A percentile compares a stretch with the other conserved stretches of the same genome.
Evolutionary conservation across 306 rosid genomes (phyloP).

Genomic region (Ceratonia siliqua): DNA sequence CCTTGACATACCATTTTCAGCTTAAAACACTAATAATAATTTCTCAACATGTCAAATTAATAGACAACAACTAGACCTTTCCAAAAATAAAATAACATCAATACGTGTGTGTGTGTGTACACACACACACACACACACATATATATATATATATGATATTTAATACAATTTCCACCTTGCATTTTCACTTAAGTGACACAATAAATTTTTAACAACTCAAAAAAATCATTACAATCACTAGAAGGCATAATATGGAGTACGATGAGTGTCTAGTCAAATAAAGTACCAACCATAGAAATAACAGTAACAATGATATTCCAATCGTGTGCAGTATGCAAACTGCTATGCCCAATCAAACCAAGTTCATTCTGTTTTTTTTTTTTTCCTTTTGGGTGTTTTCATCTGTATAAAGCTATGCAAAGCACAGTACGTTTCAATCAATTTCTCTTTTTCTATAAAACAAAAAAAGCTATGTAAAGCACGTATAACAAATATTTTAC

Average conservation of each 20-base stretch:
- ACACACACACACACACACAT: too few species aligned
- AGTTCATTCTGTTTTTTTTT: not conserved
- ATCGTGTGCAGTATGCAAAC: not conserved
- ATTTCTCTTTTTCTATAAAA: too few species aligned
- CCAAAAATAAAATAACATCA: not conserved
- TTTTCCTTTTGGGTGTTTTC: too few species aligned
- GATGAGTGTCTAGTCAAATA: not conserved
- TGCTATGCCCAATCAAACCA: not conserved
- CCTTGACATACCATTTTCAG: slow-evolving; percentile 12
- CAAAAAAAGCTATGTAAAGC: too few species aligned
- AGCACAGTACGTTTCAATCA: too few species aligned
- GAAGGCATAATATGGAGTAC: not conserved
- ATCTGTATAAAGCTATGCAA: too few species aligned
- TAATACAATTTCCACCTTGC: not conserved
- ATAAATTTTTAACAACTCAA: not conserved
- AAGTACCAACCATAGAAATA: not conserved
- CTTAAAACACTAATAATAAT: not conserved
- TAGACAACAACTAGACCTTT: slow-evolving; percentile 13
- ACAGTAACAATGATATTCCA: not conserved
- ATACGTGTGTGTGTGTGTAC: too few species aligned
- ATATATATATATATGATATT: not conserved
- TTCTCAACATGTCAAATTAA: slow-evolving; percentile 21
- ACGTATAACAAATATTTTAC: too few species aligned
- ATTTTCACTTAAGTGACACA: not conserved
- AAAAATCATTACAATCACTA: not conserved